Conservation (phyloP, 2,329 filamentous ascomycete species). For the Curvularia spicifera region DNA sequence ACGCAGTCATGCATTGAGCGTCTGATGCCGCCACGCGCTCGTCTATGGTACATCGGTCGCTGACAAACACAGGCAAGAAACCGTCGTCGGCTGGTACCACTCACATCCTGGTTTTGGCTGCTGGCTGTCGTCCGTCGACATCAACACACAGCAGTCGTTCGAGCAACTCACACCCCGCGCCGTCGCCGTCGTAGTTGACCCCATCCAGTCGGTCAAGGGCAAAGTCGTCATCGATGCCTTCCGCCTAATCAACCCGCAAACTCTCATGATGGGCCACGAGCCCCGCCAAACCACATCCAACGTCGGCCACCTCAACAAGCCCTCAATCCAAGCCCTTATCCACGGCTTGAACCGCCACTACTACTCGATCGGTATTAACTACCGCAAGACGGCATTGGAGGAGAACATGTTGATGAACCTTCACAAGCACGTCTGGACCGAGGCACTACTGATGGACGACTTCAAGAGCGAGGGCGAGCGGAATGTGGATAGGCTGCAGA, state of each 20-base stretch:
- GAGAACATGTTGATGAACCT: conserved; percentile 99
- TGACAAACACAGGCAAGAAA: conserved; percentile 74
- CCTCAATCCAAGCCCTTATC: conserved; percentile 98
- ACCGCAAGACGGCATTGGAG: conserved; percentile 94
- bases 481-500: conserved; percentile 86
- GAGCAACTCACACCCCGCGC: conserved; percentile 96
- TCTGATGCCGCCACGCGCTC: conserved; percentile 5
- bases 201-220: conserved; percentile 98
- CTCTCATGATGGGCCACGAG: conserved; percentile 96
- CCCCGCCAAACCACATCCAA: conserved; percentile 98
- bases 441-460: conserved; percentile 95
- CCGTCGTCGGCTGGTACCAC: conserved; percentile 99
- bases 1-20: conserved; percentile 24
- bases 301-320: conserved; percentile 97
- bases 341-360: conserved; percentile 98
- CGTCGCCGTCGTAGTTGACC: conserved; percentile 96
- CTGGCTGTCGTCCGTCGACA: conserved; percentile 98
- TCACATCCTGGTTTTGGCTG: conserved; percentile 99
- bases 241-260: conserved; percentile 97
- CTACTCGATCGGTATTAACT: conserved; percentile 98
- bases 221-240: conserved; percentile 99
- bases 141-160: conserved; percentile 99
- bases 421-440: conserved; percentile 99
- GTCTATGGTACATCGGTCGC: conserved; percentile 1
- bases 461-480: conserved; percentile 83